Evolutionary conservation across 768 basidiomycete species (phyloP).

Genomic region (Trametes gibbosa): DNA sequence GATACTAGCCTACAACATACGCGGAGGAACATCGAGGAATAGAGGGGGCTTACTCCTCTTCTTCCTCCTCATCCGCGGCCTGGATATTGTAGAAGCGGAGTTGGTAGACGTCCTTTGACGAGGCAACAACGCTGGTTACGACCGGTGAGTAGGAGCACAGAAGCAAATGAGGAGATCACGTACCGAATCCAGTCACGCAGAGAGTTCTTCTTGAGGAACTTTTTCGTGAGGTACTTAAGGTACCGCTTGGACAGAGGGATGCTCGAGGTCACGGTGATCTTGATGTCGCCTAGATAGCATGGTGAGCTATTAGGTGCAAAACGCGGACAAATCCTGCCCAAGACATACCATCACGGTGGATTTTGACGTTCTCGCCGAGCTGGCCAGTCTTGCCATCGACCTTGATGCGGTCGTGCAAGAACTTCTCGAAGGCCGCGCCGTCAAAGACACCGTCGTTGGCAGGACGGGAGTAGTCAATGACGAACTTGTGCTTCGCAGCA

Average conservation of each 20-base stretch:
- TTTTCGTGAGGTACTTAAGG: constrained; percentile 98
- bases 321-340: neutral
- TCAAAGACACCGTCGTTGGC: constrained; percentile 63
- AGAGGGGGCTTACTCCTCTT: constrained; percentile 39
- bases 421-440: constrained; percentile 76
- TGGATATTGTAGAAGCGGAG: constrained; percentile 94
- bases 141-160: neutral
- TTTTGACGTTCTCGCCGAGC: constrained; percentile 86
- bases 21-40: constrained; percentile 12
- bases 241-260: constrained; percentile 96
- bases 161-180: constrained; percentile 15
- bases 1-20: constrained; percentile 22
- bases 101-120: constrained; percentile 90
- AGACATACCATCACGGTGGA: constrained; percentile 76
- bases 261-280: constrained; percentile 80
- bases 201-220: constrained; percentile 97
- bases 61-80: constrained; percentile 55
- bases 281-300: constrained; percentile 57
- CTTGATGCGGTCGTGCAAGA: constrained; percentile 91
- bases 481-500: constrained; percentile 70
- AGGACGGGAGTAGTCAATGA: constrained; percentile 84
- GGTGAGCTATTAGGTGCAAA: neutral
- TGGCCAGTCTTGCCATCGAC: constrained; percentile 90
- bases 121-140: constrained; percentile 74
- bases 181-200: constrained; percentile 96